These are phyloP conservation scores for Annulohypoxylon bovei DNA, from an alignment of 495 filamentous ascomycete genomes.

Conservation along the genomic window DNA sequence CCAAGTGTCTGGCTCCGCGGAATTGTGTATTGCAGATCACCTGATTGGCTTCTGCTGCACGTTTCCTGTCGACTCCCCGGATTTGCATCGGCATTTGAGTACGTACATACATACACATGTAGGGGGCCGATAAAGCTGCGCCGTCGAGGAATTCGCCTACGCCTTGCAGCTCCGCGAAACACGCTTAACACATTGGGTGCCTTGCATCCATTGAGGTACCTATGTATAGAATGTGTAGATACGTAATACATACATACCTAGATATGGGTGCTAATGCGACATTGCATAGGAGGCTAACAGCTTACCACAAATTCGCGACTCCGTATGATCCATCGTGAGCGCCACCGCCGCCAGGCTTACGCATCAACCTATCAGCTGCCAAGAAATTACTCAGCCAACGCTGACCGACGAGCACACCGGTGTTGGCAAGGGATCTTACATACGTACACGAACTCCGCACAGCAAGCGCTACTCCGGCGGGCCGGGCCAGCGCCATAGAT, in stretches of 20 bases:
- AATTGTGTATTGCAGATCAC: background rate
- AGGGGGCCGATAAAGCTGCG: background rate
- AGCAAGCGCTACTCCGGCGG: conserved; percentile 14
- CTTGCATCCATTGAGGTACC: background rate
- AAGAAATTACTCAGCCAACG: background rate
- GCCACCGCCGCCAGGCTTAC: background rate
- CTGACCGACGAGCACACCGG: background rate
- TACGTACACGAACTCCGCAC: background rate
- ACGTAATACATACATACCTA: background rate
- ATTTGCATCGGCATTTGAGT: conserved; percentile 22
- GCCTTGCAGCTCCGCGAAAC: conserved; percentile 3
- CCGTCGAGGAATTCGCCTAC: background rate
- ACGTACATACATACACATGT: background rate
- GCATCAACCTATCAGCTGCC: background rate
- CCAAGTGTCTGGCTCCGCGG: background rate
- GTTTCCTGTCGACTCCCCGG: conserved; percentile 20
- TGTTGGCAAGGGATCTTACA: background rate
- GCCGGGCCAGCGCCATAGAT: conserved; percentile 23
- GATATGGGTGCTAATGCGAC: background rate
- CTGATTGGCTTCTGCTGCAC: conserved; percentile 15
- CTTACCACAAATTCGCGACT: background rate
- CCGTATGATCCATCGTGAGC: background rate
- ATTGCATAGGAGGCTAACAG: conserved; percentile 1
- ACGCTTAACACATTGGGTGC: background rate
- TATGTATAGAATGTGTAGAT: background rate